Conservation (phyloP, 768 basidiomycete species). For the Collybiopsis confluens region DNA sequence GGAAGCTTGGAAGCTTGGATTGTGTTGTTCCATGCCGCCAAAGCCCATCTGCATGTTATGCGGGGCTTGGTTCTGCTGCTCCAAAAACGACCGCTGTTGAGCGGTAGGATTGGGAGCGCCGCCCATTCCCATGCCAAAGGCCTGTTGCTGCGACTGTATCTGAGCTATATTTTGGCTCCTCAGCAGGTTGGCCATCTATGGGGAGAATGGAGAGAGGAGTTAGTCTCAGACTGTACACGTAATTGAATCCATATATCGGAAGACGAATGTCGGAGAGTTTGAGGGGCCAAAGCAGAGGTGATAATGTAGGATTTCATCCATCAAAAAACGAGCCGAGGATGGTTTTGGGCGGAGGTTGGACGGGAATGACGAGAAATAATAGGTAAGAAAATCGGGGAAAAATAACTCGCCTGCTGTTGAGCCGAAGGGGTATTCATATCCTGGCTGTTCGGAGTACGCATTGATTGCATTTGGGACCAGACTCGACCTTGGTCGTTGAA, state of each 20-base stretch:
- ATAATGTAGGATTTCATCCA: neutral
- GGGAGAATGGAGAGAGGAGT: constrained; percentile 20
- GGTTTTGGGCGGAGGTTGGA: too few relatives aligned
- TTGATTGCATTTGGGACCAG: constrained; percentile 51
- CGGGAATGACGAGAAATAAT: constrained; percentile 5
- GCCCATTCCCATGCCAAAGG: constrained; percentile 31
- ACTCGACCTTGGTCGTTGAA: constrained; percentile 50
- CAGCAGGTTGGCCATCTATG: constrained; percentile 42
- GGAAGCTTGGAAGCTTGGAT: constrained; percentile 24
- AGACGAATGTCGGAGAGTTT: neutral
- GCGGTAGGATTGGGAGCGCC: constrained; percentile 19
- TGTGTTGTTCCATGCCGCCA: constrained; percentile 29
- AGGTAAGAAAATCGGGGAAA: constrained; percentile 12
- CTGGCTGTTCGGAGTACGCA: constrained; percentile 36
- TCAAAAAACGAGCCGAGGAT: too few relatives aligned
- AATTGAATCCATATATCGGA: constrained; percentile 8
- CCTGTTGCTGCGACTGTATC: constrained; percentile 38
- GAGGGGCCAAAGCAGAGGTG: neutral
- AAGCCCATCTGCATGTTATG: constrained; percentile 40
- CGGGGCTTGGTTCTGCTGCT: constrained; percentile 24
- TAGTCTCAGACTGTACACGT: constrained; percentile 19
- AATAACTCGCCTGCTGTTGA: constrained; percentile 43
- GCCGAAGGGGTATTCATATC: constrained; percentile 36
- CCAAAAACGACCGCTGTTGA: constrained; percentile 32
- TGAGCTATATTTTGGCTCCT: constrained; percentile 38